Conservation (phyloP, 2,329 filamentous ascomycete species). For the Colletotrichum chlorophyti region DNA sequence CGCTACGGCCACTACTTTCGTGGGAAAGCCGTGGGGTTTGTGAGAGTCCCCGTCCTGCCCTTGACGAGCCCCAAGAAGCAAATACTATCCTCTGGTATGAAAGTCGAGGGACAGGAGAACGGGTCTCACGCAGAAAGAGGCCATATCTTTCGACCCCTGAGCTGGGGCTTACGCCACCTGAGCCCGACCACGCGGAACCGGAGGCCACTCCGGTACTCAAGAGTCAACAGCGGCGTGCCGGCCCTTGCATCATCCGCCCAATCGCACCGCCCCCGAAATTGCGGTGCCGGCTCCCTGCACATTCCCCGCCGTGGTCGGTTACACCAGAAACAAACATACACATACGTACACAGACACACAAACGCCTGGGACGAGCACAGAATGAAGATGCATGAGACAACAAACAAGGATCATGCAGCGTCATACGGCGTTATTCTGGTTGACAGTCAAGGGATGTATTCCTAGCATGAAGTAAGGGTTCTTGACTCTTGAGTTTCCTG, state of each 20-base stretch:
- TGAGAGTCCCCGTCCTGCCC: background rate
- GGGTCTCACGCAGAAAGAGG: background rate
- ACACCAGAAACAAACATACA: background rate
- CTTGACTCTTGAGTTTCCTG: background rate
- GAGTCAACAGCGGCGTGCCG: background rate
- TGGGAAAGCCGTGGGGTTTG: background rate
- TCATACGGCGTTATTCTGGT: no score
- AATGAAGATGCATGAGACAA: conserved; percentile 13
- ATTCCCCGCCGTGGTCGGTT: conserved; percentile 10
- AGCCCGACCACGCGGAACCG: conserved; percentile 25
- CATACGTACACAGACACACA: background rate
- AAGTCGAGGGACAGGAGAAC: background rate
- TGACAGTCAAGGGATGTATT: no score
- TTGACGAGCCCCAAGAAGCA: background rate
- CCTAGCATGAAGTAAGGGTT: background rate
- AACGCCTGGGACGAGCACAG: background rate
- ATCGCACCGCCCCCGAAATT: background rate
- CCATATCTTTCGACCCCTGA: conserved; percentile 3
- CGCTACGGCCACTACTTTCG: conserved; percentile 24
- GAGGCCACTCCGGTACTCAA: background rate
- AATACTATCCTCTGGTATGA: background rate
- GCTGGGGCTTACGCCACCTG: conserved; percentile 12
- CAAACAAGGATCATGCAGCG: conserved; percentile 1
- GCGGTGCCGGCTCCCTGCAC: conserved; percentile 12
- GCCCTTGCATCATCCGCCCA: conserved; percentile 17